These are phyloP conservation scores for Roridomyces roridus DNA, from an alignment of 768 basidiomycete genomes.

Conservation along the genomic window DNA sequence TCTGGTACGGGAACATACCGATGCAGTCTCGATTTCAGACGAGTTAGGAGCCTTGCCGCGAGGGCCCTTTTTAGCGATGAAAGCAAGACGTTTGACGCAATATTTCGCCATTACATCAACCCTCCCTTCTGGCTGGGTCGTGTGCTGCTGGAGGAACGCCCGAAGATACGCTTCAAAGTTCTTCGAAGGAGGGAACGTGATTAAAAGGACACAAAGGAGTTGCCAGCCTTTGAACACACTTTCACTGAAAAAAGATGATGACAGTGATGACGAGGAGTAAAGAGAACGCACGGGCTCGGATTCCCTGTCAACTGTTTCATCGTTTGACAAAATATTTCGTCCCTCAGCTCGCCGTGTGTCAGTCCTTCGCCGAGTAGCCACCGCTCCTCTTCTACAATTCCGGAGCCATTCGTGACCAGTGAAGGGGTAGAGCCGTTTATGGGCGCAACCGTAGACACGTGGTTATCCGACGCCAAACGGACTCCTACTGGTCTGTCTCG, in stretches of 20 bases:
- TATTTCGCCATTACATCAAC: slow-evolving; percentile 92
- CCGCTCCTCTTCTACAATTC: slow-evolving; percentile 81
- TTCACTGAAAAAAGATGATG: slow-evolving; percentile 55
- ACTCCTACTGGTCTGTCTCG: slow-evolving; percentile 64
- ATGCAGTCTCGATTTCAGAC: slow-evolving; percentile 91
- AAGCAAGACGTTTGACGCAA: slow-evolving; percentile 77
- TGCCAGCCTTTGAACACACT: slow-evolving; percentile 94
- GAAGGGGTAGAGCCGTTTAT: slow-evolving; percentile 56
- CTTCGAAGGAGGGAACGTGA: slow-evolving; percentile 93
- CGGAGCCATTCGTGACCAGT: slow-evolving; percentile 39
- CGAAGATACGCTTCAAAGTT: slow-evolving; percentile 88
- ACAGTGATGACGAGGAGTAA: background rate
- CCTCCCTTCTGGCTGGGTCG: slow-evolving; percentile 70
- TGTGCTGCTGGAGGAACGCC: slow-evolving; percentile 78
- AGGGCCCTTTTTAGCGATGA: slow-evolving; percentile 84
- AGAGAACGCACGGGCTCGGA: slow-evolving; percentile 68
- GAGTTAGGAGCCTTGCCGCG: slow-evolving; percentile 82
- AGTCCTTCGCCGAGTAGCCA: slow-evolving; percentile 87
- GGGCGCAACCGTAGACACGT: slow-evolving; percentile 49
- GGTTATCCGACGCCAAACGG: slow-evolving; percentile 50
- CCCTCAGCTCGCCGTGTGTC: slow-evolving; percentile 81
- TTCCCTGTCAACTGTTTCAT: slow-evolving; percentile 92
- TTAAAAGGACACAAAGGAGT: slow-evolving; percentile 86
- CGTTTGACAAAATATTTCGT: slow-evolving; percentile 92
- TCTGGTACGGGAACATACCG: slow-evolving; percentile 49